phyloP scores from a whole-genome alignment of 306 rosid genomes.

The Quercus suber region DNA sequence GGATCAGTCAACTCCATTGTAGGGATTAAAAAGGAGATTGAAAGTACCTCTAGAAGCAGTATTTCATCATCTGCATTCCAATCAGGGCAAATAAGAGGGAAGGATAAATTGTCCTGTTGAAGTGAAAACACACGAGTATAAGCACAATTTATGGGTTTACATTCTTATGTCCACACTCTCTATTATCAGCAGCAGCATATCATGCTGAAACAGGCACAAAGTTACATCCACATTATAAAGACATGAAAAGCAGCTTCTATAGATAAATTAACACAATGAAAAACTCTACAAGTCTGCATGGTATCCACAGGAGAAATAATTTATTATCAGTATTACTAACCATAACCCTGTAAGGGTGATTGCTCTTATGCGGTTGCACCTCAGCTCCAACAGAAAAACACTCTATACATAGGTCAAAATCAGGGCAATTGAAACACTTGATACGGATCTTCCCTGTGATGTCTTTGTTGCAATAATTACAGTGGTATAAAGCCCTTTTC shows the following conservation, averaged over 20 bases:
- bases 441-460: constrained; percentile 91
- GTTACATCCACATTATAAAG: neutral
- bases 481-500: constrained; percentile 84
- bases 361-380: constrained; percentile 84
- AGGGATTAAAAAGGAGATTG: constrained; percentile 14
- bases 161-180: neutral
- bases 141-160: neutral
- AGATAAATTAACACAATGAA: neutral
- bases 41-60: constrained; percentile 82
- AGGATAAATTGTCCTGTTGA: constrained; percentile 85
- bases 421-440: constrained; percentile 89
- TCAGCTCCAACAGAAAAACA: constrained; percentile 98
- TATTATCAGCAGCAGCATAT: neutral
- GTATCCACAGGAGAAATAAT: neutral
- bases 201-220: neutral
- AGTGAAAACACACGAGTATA: constrained; percentile 23
- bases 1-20: constrained; percentile 10
- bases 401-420: constrained; percentile 93
- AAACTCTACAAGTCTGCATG: neutral
- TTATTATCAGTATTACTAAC: constrained; percentile 41
- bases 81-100: constrained; percentile 92
- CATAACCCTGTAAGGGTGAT: constrained; percentile 92
- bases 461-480: constrained; percentile 98
- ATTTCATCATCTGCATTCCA: constrained; percentile 99
- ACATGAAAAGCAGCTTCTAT: neutral